phyloP scores from a whole-genome alignment of 208 protist genomes.

The Leishmania aethiopica region DNA sequence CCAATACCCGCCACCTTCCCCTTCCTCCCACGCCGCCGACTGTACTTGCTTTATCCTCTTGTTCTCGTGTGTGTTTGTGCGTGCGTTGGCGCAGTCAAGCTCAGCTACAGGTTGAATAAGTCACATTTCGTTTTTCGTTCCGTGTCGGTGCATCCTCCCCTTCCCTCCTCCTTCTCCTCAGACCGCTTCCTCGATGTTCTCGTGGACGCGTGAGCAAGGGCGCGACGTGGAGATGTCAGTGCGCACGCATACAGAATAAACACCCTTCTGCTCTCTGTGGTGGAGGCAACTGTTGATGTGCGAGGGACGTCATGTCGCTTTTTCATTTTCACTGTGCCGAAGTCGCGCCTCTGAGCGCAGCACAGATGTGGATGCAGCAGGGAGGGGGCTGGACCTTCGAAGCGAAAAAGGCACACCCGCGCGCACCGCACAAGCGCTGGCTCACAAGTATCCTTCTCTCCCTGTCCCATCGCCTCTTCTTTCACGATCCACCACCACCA shows the following conservation, averaged over 20 bases:
- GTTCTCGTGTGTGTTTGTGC: neutral
- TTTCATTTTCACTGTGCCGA: neutral
- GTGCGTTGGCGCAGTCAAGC: neutral
- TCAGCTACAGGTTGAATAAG: neutral
- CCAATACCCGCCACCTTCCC: neutral
- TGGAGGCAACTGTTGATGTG: neutral
- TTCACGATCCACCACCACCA: neutral
- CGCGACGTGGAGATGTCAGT: neutral
- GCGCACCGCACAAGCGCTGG: neutral
- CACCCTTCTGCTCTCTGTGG: neutral
- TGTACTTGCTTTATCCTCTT: neutral
- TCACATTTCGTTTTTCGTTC: neutral
- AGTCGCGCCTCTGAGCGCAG: neutral
- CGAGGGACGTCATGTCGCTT: neutral
- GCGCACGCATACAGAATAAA: neutral
- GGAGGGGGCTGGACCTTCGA: too few relatives aligned
- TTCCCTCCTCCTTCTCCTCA: neutral
- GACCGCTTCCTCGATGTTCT: neutral
- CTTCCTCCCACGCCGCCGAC: neutral
- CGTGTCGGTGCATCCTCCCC: neutral
- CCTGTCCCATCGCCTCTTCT: neutral
- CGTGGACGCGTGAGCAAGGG: neutral
- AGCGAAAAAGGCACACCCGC: neutral
- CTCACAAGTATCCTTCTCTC: neutral
- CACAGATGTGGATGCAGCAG: neutral